Base-by-base conservation (phyloP, 78 protist genomes). In the Bodo saltans region DNA sequence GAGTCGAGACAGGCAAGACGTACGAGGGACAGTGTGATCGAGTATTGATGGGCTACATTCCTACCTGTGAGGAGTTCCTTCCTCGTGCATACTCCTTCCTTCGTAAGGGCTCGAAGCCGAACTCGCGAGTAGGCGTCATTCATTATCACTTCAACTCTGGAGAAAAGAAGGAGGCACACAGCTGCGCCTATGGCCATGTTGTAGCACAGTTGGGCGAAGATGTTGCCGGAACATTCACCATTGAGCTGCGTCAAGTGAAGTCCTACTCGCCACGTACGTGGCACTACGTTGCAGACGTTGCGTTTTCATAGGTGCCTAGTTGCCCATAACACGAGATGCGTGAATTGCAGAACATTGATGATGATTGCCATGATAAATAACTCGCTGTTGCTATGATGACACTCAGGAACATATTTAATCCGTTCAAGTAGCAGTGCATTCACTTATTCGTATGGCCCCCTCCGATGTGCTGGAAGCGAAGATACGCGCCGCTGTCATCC, bases 71-170 rank as follows among this genome's bases (percentile, higher is more conserved):
- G 38, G 79, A 74, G 47, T 80, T 80, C 67, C 42, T 80, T 2
- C 85, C 76, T 34, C 11, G 85, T 3, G 85, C 85, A 8, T 53
- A 68, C 40, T 4, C 11, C 39, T 80, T 80, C 67, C 60, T 70
- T n/a, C n/a, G 52, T 35, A 74, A 23, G 28, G 28, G 28, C 28
- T 67, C 35, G 28, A 28, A 28, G 35, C 28, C 70, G 28, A 8
- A 21, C 17, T 75, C 85, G 3, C 11, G 39, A 23, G 85, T 73
- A 28, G 38, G 47, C 1, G 69, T 80, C 40, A 26, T 73, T 12
- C 85, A 80, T 21, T 80, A 80, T 75, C 85, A 80, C 85, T 80
- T n/a, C n/a, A 80, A 32, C 78, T 80, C 35, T 53, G 67, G 34
- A 74, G 60, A 23, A 74, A 74, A 21, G 79, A 40, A 23, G 79